phyloP scores from a whole-genome alignment of 805 yeast genomes.

The Wickerhamiella vanderwaltii region DNA sequence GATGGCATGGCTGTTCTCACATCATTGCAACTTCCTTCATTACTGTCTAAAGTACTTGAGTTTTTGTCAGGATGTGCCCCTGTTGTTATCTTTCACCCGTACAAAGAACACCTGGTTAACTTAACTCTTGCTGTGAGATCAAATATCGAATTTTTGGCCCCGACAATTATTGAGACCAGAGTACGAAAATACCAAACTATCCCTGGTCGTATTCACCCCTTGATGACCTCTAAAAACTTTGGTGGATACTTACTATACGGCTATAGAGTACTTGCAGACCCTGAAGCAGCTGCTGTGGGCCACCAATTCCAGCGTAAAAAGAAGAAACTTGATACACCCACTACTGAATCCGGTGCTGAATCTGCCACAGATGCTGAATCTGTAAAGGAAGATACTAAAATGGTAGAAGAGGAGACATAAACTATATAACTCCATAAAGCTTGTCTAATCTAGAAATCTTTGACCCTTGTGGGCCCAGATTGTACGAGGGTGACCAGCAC shows the following conservation, averaged over 20 bases:
- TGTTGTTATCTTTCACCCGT: slow-evolving; percentile 67
- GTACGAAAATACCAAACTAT: slow-evolving; percentile 85
- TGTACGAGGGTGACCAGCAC: slow-evolving; percentile 19
- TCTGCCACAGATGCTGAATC: no score
- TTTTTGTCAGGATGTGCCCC: slow-evolving; percentile 78
- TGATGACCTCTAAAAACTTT: slow-evolving; percentile 84
- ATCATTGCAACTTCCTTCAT: slow-evolving; percentile 54
- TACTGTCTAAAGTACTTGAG: slow-evolving; percentile 50
- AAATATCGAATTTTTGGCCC: slow-evolving; percentile 67
- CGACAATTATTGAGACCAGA: slow-evolving; percentile 67
- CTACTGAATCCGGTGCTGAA: no score
- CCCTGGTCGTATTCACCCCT: slow-evolving; percentile 87
- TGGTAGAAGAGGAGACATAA: no score
- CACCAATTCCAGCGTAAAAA: slow-evolving; percentile 9
- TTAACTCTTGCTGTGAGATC: slow-evolving; percentile 54
- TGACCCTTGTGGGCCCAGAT: slow-evolving; percentile 19
- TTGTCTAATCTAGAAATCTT: slow-evolving; percentile 1
- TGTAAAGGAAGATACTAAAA: no score
- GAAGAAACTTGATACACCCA: slow-evolving; percentile 2
- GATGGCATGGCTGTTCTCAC: slow-evolving; percentile 69
- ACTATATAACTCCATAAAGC: no score
- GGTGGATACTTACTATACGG: slow-evolving; percentile 84
- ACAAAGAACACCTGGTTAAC: slow-evolving; percentile 66
- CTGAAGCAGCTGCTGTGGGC: slow-evolving; percentile 57
- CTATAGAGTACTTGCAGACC: slow-evolving; percentile 62